Conservation (phyloP, 2,329 filamentous ascomycete species). For the Verticillium nubilum region DNA sequence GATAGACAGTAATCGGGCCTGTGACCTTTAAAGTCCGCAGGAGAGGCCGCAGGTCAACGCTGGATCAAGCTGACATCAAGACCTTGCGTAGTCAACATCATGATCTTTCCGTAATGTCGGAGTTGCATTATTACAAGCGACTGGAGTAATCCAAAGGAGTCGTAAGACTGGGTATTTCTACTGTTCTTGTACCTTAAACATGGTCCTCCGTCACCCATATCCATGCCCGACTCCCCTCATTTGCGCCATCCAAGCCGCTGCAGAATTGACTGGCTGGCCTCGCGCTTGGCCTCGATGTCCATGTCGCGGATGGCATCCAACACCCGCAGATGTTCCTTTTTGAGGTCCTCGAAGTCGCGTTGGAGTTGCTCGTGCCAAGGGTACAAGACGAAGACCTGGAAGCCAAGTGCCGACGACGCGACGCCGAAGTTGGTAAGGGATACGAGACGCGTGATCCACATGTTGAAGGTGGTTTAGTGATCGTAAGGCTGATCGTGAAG, state of each 20-base stretch:
- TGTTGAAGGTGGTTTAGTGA: slow-evolving; percentile 10
- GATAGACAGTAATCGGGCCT: too few relatives aligned
- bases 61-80: too few relatives aligned
- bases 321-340: slow-evolving; percentile 48
- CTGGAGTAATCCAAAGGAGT: not conserved
- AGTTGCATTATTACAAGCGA: not conserved
- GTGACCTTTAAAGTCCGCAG: too few relatives aligned
- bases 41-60: too few relatives aligned
- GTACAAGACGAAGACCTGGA: slow-evolving; percentile 66
- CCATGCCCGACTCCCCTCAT: not conserved
- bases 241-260: slow-evolving; percentile 10
- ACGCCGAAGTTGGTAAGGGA: slow-evolving; percentile 62
- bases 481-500: not conserved
- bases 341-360: slow-evolving; percentile 53
- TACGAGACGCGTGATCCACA: slow-evolving; percentile 37
- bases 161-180: not conserved
- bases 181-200: not conserved
- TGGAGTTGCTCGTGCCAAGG: slow-evolving; percentile 65
- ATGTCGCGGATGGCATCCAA: slow-evolving; percentile 27
- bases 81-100: too few relatives aligned
- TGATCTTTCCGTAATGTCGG: not conserved
- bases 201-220: not conserved
- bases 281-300: slow-evolving; percentile 10
- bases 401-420: slow-evolving; percentile 57
- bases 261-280: slow-evolving; percentile 8